phyloP scores from a whole-genome alignment of 2,329 filamentous ascomycete genomes.

The Arthroderma uncinatum region DNA sequence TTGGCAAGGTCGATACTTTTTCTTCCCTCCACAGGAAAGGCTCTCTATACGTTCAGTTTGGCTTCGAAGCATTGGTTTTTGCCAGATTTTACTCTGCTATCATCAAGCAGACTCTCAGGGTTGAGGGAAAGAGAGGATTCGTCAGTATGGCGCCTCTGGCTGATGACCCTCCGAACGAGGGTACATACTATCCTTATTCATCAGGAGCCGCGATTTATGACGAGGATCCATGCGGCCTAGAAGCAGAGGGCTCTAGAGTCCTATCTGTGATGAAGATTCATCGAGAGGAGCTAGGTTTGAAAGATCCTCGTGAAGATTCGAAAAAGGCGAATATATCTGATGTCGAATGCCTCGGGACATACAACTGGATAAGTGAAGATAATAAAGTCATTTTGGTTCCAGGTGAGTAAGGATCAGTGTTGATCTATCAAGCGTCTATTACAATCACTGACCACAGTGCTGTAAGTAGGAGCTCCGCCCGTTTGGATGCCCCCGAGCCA shows the following conservation, averaged over 20 bases:
- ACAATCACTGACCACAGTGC: neutral
- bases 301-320: neutral
- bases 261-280: neutral
- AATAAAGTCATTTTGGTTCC: conserved; percentile 36
- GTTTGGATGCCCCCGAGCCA: conserved; percentile 38
- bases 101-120: too few species aligned
- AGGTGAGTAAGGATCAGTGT: conserved; percentile 25
- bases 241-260: too few species aligned
- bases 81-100: too few species aligned
- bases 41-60: too few species aligned
- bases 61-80: too few species aligned
- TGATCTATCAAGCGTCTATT: neutral
- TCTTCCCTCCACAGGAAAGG: neutral
- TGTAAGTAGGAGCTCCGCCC: conserved; percentile 39
- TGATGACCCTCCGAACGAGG: too few species aligned
- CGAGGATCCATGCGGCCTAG: too few species aligned
- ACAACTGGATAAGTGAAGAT: conserved; percentile 39
- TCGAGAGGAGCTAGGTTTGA: neutral
- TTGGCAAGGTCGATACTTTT: neutral
- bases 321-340: conserved; percentile 25
- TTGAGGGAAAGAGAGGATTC: too few species aligned
- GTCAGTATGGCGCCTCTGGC: too few species aligned
- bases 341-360: conserved; percentile 39
- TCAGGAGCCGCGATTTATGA: too few species aligned
- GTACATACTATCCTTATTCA: too few species aligned